Evolutionary conservation across 2,329 filamentous ascomycete genomes (phyloP).

Genomic region (Lizonia empirigonia): DNA sequence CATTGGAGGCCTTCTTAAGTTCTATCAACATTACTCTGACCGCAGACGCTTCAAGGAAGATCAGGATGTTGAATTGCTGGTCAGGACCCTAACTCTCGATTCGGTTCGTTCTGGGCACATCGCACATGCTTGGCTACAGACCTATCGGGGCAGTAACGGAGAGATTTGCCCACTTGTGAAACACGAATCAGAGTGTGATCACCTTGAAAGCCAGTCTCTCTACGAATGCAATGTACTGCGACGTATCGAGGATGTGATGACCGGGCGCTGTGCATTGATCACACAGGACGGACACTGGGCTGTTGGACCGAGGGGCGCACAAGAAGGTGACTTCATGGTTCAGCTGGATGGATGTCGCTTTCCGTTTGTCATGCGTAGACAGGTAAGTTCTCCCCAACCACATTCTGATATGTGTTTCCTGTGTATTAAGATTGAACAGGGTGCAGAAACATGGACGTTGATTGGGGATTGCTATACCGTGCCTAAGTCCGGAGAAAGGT

Average conservation of each 20-base stretch:
- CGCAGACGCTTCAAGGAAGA: neutral
- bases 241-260: neutral
- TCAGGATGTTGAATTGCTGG: neutral
- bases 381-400: neutral
- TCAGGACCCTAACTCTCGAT: neutral
- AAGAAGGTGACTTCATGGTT: neutral
- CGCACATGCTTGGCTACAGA: neutral
- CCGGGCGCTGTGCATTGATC: neutral
- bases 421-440: too few species aligned
- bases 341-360: conserved; percentile 1
- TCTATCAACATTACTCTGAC: too few species aligned
- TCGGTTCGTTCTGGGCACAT: neutral
- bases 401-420: too few species aligned
- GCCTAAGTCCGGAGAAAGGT: too few species aligned
- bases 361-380: neutral
- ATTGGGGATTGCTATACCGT: too few species aligned
- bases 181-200: neutral
- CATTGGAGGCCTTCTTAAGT: neutral
- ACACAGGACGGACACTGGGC: neutral
- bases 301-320: neutral
- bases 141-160: neutral
- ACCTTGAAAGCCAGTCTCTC: neutral
- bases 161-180: neutral
- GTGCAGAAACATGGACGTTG: too few species aligned
- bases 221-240: neutral